Conservation (phyloP, 371 early-diverging fungal species). For the Lichtheimia corymbifera region DNA sequence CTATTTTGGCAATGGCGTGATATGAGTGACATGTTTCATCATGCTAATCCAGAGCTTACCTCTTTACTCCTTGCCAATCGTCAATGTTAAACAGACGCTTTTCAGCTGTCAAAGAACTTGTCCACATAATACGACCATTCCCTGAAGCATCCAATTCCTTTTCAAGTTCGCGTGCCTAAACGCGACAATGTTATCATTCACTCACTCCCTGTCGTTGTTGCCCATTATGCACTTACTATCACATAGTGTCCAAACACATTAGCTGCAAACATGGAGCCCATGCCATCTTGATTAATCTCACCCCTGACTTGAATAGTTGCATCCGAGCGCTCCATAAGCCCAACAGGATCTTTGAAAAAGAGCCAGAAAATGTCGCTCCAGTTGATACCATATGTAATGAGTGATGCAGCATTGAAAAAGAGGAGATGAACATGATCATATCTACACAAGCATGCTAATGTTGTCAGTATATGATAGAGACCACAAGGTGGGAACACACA, state of each 20-base stretch:
- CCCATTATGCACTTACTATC: constrained; percentile 42
- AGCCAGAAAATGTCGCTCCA: constrained; percentile 45
- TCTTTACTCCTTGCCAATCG: constrained; percentile 75
- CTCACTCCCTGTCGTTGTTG: not conserved
- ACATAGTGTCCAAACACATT: constrained; percentile 91
- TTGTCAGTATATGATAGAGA: not conserved
- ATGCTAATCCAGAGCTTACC: constrained; percentile 20
- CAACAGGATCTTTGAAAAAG: constrained; percentile 57
- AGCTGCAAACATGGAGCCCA: constrained; percentile 78
- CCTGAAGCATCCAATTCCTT: constrained; percentile 43
- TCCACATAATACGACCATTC: constrained; percentile 76
- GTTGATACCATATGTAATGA: constrained; percentile 59
- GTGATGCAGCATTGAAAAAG: constrained; percentile 83
- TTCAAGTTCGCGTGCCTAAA: constrained; percentile 62
- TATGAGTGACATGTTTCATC: not conserved
- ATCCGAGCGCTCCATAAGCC: constrained; percentile 66
- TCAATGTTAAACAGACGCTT: constrained; percentile 45
- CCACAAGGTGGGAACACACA: not conserved
- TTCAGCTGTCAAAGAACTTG: constrained; percentile 70
- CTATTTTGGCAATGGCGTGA: constrained; percentile 11
- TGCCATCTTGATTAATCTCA: constrained; percentile 59
- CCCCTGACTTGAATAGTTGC: constrained; percentile 64
- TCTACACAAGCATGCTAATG: constrained; percentile 12
- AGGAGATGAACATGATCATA: constrained; percentile 61
- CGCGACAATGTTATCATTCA: not conserved